These are phyloP conservation scores for Rosa chinensis DNA, from an alignment of 306 rosid genomes.

Conservation along the genomic window DNA sequence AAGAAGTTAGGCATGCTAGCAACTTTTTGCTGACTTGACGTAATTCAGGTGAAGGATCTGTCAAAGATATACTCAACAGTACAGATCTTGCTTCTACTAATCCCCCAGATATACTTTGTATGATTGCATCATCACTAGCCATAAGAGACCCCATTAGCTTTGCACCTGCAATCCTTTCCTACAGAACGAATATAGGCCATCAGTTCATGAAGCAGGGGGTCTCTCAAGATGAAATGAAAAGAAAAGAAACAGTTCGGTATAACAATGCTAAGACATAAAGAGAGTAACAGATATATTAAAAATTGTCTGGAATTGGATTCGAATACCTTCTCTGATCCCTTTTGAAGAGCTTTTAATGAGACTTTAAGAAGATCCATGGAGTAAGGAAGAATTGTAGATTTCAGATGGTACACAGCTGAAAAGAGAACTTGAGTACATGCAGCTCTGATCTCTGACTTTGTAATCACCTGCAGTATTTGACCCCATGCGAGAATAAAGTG, in stretches of 20 bases:
- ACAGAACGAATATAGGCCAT: slow-evolving; percentile 24
- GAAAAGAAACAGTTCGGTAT: not conserved
- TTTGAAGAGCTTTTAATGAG: slow-evolving; percentile 63
- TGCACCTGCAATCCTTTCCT: slow-evolving; percentile 89
- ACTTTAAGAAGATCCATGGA: slow-evolving; percentile 58
- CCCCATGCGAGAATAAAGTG: slow-evolving; percentile 28
- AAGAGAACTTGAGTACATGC: slow-evolving; percentile 86
- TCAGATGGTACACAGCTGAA: slow-evolving; percentile 81
- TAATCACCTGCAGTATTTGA: slow-evolving; percentile 45
- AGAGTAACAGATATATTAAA: not conserved
- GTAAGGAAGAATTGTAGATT: slow-evolving; percentile 60
- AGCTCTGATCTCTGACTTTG: slow-evolving; percentile 61
- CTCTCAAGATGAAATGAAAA: not conserved
- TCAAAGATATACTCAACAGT: slow-evolving; percentile 47
- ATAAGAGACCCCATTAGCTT: slow-evolving; percentile 84
- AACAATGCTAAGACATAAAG: not conserved
- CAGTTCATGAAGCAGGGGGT: not conserved
- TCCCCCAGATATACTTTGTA: slow-evolving; percentile 63
- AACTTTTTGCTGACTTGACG: slow-evolving; percentile 67
- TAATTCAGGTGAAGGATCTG: slow-evolving; percentile 66
- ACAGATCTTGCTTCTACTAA: slow-evolving; percentile 69
- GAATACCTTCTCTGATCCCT: slow-evolving; percentile 66
- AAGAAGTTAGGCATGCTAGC: slow-evolving; percentile 67
- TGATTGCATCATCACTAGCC: slow-evolving; percentile 76
- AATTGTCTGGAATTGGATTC: not conserved